Percentiles rank a stretch among this genome's conserved stretches.
These are phyloP conservation scores for Ustilago loliicola DNA, from an alignment of 1,284 basidiomycete genomes.

Conservation along the genomic window DNA sequence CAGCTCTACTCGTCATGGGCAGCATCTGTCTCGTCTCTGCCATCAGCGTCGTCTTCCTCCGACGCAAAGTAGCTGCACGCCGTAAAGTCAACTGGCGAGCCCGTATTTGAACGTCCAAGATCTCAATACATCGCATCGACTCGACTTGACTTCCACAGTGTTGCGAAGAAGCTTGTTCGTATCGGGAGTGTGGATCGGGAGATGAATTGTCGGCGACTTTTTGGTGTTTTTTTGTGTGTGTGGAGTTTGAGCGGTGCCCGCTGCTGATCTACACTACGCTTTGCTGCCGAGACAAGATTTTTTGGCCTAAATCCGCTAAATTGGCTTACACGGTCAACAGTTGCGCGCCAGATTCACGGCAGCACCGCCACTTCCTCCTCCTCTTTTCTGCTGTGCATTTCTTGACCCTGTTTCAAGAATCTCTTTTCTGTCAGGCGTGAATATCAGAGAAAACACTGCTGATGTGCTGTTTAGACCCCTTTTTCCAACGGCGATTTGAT, in stretches of 20 bases:
- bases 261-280: constrained; percentile 2
- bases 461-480: background rate
- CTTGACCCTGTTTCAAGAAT: background rate
- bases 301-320: background rate
- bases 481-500: constrained; percentile 1
- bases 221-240: background rate
- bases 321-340: constrained; percentile 5
- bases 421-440: too few species aligned
- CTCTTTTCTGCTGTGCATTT: too few species aligned
- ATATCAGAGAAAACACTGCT: background rate
- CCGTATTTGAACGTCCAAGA: constrained; percentile 12
- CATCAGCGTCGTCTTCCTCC: constrained; percentile 35
- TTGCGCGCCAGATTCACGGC: background rate
- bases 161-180: background rate
- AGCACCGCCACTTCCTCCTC: background rate
- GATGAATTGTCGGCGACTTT: constrained; percentile 1
- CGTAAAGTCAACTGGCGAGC: constrained; percentile 42
- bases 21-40: constrained; percentile 44
- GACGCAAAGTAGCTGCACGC: constrained; percentile 32
- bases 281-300: background rate
- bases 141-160: background rate
- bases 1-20: constrained; percentile 50
- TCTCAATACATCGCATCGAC: background rate
- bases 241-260: constrained; percentile 2
- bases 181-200: background rate